Base-by-base conservation (phyloP, 805 yeast genomes). In the Teunomyces barrocoloradensis region DNA sequence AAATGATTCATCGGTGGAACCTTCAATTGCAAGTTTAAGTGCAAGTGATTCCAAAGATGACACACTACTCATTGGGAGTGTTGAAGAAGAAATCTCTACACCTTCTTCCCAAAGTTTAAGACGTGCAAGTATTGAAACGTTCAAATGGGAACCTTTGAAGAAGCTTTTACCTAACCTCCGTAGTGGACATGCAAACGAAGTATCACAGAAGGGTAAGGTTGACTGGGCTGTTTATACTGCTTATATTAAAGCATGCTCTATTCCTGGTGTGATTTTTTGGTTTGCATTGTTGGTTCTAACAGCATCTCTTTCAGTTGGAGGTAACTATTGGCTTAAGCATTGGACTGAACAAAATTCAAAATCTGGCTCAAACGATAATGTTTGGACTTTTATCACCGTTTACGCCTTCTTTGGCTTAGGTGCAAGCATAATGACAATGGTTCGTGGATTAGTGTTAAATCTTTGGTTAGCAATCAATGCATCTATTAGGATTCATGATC, bases 61-160 rank as follows among this genome's bases (percentile, higher is more conserved):
- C 11, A 9, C 12, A n/a, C 10, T 11, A 17, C 20, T 11, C 17
- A 21, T 29, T 17, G 13, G 12, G 9, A 20, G 21, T 13, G 39
- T 13, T 33, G 33, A 42, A 5, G 39, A 20, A 20, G 32, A 13
- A 23, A 11, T 10, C 4, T 21, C 20, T 17, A 5, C 13, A 20
- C 27, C 37, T 12, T 35, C 28, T 9, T 39, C 37, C 2, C 38
- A 11, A 20, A 43, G 44, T 4, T 17, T 44, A 7, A 43, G 56
- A n/a, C 39, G 53, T 17, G 56, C 56, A 5, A 81, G 87, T 52
- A 57, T 80, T 32, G 88, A 86, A 3, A 76, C 89, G 3, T 79
- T 84, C 58, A 73, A 68, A 33, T 73, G 76, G 53, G 65, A 66
- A 33, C 70, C 70, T 0, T 52, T 67, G 30, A 55, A 60, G 21